Conservation (phyloP, 2,329 filamentous ascomycete genomes). For the Penicillium sp. region DNA sequence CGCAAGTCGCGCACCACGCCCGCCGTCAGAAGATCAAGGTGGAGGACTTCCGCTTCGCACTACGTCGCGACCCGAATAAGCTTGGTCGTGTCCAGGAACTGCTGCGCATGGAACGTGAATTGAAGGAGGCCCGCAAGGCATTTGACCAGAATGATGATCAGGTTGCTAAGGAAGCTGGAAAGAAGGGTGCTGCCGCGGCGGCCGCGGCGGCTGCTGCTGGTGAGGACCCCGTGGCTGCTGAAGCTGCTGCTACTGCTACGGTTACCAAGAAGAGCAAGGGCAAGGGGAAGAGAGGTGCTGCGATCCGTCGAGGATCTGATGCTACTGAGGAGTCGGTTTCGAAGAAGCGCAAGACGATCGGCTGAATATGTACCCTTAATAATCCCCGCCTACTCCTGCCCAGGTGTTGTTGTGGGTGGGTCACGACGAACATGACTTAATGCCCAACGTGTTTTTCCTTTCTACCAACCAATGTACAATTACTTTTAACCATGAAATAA, state of each 20-base stretch:
- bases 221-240: constrained; percentile 24
- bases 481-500: background rate
- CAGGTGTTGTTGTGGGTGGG: background rate
- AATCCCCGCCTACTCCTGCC: background rate
- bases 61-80: constrained; percentile 74
- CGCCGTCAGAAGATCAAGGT: constrained; percentile 95
- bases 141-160: constrained; percentile 41
- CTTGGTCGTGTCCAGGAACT: constrained; percentile 83
- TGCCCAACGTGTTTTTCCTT: background rate
- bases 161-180: constrained; percentile 33
- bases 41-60: constrained; percentile 92
- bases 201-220: constrained; percentile 21
- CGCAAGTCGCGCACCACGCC: constrained; percentile 72
- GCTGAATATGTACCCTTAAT: constrained; percentile 4
- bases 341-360: constrained; percentile 29
- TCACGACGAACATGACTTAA: background rate
- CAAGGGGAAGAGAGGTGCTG: constrained; percentile 29
- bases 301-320: constrained; percentile 26
- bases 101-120: constrained; percentile 74
- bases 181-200: constrained; percentile 22
- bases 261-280: constrained; percentile 29
- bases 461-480: background rate
- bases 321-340: constrained; percentile 29
- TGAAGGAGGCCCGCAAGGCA: constrained; percentile 69
- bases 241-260: constrained; percentile 15